Evolutionary conservation across 1,284 basidiomycete genomes (phyloP), one percentile per base, ranked within the genome.

Genomic region (Heterobasidion parviporum): DNA sequence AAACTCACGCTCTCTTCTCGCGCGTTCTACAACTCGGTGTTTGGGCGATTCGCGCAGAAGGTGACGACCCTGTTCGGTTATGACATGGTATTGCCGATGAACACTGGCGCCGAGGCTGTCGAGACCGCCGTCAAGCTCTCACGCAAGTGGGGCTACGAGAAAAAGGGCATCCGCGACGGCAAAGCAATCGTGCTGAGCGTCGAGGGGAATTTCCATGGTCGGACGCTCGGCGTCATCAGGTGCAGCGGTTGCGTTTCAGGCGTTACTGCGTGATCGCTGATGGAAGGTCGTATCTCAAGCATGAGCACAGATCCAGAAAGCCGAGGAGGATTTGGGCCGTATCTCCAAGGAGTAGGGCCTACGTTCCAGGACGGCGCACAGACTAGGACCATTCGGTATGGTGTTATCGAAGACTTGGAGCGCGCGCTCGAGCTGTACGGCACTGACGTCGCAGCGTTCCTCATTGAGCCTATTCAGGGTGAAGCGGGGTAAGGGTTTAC

Each of bases 31-130:
- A 98, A 97, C 67, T 88, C 87, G 48, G 79, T 89, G 57, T 93
- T 99, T 63, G 94, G 93, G 0, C 81, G 79, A 20, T 99, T 96
- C 70, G 93, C 94, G 1, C 80, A 93, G 73, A 84, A 87, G 70
- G 76, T 98, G 56, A 95, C 91, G 12, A 73, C 83, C 63, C 80
- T 92, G 72, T 93, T 95, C 65, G 87, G 86, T 14, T 96, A 91
- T 68, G 92, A 93, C 59, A 95, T 95, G 87, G 93, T 98, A 9
- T 79, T 99, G n/a, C 96, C 96, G 20, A 98, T 99, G 94, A 99
- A 99, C 79, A 99, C 96, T 0, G 96, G 96, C 47, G 95, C 94
- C 2, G 96, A 99, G 69, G 96, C 96, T 8, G 96, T 99, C 59
- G 95, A 99, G 75, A 97, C 94, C 0, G 76, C 79, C 16, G 64